Conservation (phyloP, 805 yeast genomes). For the Metschnikowia baotianmanensis region DNA sequence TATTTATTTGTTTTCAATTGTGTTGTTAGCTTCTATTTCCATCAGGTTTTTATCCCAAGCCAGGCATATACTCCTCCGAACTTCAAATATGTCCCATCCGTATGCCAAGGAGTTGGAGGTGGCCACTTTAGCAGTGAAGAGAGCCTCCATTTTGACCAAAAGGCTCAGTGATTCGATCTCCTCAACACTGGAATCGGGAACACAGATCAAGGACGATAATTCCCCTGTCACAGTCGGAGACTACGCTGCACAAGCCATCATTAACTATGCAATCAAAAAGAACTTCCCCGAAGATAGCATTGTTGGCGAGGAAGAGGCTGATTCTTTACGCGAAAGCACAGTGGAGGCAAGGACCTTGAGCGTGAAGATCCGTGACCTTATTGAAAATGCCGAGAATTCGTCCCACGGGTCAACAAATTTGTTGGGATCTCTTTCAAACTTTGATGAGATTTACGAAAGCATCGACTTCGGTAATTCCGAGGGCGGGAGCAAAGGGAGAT, state of each 20-base stretch:
- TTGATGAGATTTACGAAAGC: constrained; percentile 53
- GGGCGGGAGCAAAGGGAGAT: constrained; percentile 78
- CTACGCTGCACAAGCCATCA: constrained; percentile 91
- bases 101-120: constrained; percentile 68
- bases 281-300: constrained; percentile 83
- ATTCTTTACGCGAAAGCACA: constrained; percentile 45
- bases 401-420: constrained; percentile 32
- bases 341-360: constrained; percentile 48
- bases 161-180: constrained; percentile 56
- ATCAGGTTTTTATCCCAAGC: constrained; percentile 1
- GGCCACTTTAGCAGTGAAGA: constrained; percentile 86
- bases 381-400: constrained; percentile 49
- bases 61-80: not conserved
- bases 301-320: constrained; percentile 93
- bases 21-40: constrained; percentile 7
- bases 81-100: constrained; percentile 21
- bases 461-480: constrained; percentile 77
- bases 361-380: constrained; percentile 56
- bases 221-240: constrained; percentile 98
- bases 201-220: constrained; percentile 78
- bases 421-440: constrained; percentile 43
- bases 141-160: constrained; percentile 78
- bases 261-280: constrained; percentile 74
- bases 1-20: constrained; percentile 2
- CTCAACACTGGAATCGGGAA: constrained; percentile 45